Base-by-base conservation (phyloP, 2,329 filamentous ascomycete species). In the Fusarium zealandicum region DNA sequence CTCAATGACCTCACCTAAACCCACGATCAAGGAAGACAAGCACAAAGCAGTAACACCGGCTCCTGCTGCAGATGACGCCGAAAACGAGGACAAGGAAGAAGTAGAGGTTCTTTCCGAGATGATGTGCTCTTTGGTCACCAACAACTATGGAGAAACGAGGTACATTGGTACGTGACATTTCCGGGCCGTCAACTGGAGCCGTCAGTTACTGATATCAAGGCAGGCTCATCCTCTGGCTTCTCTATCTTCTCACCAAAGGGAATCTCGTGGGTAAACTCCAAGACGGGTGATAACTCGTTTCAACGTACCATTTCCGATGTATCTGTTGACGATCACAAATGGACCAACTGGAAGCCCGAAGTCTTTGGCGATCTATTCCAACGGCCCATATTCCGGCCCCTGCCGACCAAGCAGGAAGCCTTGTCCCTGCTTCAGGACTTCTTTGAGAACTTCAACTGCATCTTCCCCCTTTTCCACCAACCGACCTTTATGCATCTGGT, bases 391-490 rank as follows among this genome's bases (percentile, higher is more conserved):
- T 97, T 93, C 79, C 89, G 89, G 56, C 88, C 87, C 13, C 75
- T 98, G 27, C 95, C 95, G 3, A 81, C 90, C 1, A 96, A 96
- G 73, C 81, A 87, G n/a, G 93, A 97, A 75, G 91, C 92, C 1
- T 74, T 96, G 57, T 96, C 92, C 1, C 78, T 98, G 31, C 84
- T 97, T 56, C 92, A 90, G 73, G 95, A 99, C 73, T 99, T 89
- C 70, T 99, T 99, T 64, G 91, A 96, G 69, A 97, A 97, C 75
- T 98, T 99, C 82, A 99, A 99, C 78, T 95, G 92, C 84, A 93
- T 98, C 84, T 96, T 98, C 70, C 95, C 95, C 6, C 80, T 99
- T 4, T 99, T 96, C 69, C 95, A 99, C 73, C 93, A 97, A 72
- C 93, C 93, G 1, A 98, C 95, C 0, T 99, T 99, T 70, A 98